Conservation (phyloP, 352 stramenopile species). For the Sclerospora graminicola region DNA sequence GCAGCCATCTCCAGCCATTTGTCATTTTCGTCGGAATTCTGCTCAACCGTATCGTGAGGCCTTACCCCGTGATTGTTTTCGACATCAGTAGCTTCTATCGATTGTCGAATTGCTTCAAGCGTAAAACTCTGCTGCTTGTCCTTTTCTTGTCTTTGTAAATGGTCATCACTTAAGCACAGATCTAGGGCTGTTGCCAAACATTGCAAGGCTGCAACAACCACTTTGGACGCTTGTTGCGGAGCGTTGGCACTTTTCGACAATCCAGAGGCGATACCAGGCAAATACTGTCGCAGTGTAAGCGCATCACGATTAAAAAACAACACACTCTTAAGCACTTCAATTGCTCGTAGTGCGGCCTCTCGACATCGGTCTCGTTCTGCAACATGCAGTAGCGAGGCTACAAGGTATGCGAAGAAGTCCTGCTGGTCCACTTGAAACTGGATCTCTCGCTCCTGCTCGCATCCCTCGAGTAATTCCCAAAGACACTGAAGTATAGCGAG, state of each 20-base stretch:
- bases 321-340: conserved; percentile 32
- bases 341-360: conserved; percentile 22
- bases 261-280: conserved; percentile 50
- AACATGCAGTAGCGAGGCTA: conserved; percentile 52
- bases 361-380: conserved; percentile 40
- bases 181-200: conserved; percentile 32
- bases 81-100: conserved; percentile 3
- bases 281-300: conserved; percentile 43
- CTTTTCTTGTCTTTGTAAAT: conserved; percentile 6
- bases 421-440: conserved; percentile 25
- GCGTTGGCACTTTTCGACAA: conserved; percentile 58
- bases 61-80: background rate
- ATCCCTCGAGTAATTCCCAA: conserved; percentile 20
- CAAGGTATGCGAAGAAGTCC: conserved; percentile 63
- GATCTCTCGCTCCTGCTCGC: conserved; percentile 6
- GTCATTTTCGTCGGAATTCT: conserved; percentile 11
- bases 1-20: conserved; percentile 43
- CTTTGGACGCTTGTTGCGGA: conserved; percentile 55
- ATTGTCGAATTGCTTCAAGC: conserved; percentile 22
- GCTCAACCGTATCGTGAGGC: background rate
- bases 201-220: conserved; percentile 44
- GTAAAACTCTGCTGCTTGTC: conserved; percentile 15
- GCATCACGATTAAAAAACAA: conserved; percentile 31
- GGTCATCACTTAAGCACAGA: conserved; percentile 25
- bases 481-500: conserved; percentile 38